Percentiles rank a stretch among this genome's conserved stretches.
These are phyloP conservation scores for Dianthus caryophyllus DNA, from an alignment of 148 eudicot species.

Conservation along the genomic window DNA sequence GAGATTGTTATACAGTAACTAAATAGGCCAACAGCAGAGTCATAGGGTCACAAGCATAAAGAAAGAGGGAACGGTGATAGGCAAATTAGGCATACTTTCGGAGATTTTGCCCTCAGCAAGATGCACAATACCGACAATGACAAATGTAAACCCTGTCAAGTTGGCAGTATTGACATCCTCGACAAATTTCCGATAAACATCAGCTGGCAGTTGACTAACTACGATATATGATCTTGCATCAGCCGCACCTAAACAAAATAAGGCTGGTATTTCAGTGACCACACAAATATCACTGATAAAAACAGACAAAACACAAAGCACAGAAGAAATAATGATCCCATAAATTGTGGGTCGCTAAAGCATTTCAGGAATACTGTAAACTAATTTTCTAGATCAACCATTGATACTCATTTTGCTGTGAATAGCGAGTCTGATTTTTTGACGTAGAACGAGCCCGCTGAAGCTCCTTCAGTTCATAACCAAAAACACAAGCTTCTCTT, in stretches of 20 bases:
- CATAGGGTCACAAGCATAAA: not conserved
- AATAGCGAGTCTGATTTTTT: conserved; percentile 46
- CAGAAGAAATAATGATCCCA: not conserved
- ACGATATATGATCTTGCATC: conserved; percentile 80
- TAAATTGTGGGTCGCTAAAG: not conserved
- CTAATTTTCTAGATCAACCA: not conserved
- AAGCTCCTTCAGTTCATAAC: conserved; percentile 88
- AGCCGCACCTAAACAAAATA: conserved; percentile 37
- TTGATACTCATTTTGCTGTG: conserved; percentile 55
- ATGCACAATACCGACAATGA: conserved; percentile 58
- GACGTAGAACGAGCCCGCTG: conserved; percentile 63
- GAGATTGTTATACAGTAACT: not conserved
- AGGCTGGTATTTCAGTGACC: conserved; percentile 8
- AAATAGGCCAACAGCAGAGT: not conserved
- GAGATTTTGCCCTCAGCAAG: conserved; percentile 80
- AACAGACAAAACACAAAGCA: too few relatives aligned
- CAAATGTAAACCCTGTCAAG: conserved; percentile 69
- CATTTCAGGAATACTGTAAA: not conserved
- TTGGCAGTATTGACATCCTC: conserved; percentile 61
- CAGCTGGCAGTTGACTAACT: conserved; percentile 63
- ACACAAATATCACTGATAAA: not conserved
- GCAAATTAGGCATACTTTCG: conserved; percentile 51
- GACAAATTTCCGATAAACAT: conserved; percentile 62
- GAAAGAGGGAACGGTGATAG: conserved; percentile 1
- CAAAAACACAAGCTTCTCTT: conserved; percentile 64